These are phyloP conservation scores for Prunus padus DNA, from an alignment of 306 rosid genomes.

Conservation along the genomic window DNA sequence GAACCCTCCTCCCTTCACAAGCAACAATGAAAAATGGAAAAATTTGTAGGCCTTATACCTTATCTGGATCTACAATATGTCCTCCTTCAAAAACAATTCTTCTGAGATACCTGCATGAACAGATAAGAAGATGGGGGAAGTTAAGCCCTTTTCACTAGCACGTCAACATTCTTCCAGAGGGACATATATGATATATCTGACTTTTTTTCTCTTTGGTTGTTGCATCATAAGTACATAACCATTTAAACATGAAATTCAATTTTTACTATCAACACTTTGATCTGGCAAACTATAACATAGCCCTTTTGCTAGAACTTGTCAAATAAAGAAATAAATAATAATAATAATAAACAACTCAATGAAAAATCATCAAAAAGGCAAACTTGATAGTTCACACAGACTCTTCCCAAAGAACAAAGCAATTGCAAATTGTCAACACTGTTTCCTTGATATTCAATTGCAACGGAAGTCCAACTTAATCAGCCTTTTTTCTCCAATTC, in stretches of 20 bases:
- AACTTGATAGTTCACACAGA: neutral
- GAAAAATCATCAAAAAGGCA: neutral
- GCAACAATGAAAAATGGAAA: neutral
- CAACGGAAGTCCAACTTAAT: neutral
- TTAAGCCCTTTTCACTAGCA: neutral
- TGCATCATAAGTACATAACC: neutral
- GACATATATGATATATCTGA: neutral
- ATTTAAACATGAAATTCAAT: neutral
- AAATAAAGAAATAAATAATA: neutral
- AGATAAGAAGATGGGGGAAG: constrained; percentile 14
- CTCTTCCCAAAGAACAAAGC: neutral
- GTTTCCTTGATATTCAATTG: neutral
- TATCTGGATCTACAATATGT: constrained; percentile 93
- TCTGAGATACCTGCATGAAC: constrained; percentile 62
- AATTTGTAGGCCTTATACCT: constrained; percentile 43
- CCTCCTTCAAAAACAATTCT: constrained; percentile 98
- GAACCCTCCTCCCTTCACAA: constrained; percentile 20
- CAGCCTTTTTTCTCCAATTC: neutral
- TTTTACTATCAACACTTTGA: neutral
- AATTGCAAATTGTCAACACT: neutral
- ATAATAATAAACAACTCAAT: neutral
- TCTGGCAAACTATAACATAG: neutral
- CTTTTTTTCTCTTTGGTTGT: neutral
- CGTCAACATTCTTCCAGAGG: neutral
- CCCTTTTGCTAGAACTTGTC: neutral